Conservation (phyloP, 495 filamentous ascomycete genomes). For the Clavariopsis aquatica region DNA sequence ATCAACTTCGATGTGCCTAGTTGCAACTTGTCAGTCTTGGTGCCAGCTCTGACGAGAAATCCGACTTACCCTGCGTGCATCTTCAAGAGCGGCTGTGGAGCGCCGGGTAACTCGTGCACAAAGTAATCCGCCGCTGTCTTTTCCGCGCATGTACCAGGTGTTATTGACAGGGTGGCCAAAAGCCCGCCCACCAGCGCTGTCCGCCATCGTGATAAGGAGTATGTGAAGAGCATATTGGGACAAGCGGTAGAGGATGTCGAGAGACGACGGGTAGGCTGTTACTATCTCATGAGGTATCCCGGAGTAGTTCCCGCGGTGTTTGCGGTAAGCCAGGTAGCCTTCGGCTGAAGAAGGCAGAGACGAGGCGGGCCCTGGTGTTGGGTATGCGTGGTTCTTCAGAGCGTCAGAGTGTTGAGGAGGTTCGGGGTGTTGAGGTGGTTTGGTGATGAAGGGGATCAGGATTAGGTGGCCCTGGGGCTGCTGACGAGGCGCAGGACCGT, state of each 20-base stretch:
- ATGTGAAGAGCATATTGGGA: constrained; percentile 26
- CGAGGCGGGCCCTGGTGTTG: background rate
- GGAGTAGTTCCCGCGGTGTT: background rate
- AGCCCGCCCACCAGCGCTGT: constrained; percentile 31
- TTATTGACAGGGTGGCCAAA: constrained; percentile 28
- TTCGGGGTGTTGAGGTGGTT: background rate
- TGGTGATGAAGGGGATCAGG: constrained; percentile 5
- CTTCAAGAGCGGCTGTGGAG: constrained; percentile 79
- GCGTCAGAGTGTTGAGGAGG: background rate
- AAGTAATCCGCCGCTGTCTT: constrained; percentile 83
- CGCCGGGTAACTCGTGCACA: constrained; percentile 78
- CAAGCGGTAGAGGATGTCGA: constrained; percentile 10
- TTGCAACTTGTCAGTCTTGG: constrained; percentile 1
- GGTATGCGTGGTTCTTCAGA: background rate
- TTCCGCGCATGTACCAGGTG: constrained; percentile 43
- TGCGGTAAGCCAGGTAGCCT: background rate
- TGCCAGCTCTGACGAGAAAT: background rate
- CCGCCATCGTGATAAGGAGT: constrained; percentile 30
- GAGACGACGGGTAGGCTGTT: constrained; percentile 10
- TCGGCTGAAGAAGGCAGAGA: background rate
- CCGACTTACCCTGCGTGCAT: constrained; percentile 93
- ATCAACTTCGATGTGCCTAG: constrained; percentile 87
- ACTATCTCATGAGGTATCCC: constrained; percentile 34
- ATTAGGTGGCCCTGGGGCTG: constrained; percentile 3
- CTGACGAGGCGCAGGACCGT: background rate